Evolutionary conservation across 441 rosid species (phyloP).

Genomic region (Pelargonium australe): DNA sequence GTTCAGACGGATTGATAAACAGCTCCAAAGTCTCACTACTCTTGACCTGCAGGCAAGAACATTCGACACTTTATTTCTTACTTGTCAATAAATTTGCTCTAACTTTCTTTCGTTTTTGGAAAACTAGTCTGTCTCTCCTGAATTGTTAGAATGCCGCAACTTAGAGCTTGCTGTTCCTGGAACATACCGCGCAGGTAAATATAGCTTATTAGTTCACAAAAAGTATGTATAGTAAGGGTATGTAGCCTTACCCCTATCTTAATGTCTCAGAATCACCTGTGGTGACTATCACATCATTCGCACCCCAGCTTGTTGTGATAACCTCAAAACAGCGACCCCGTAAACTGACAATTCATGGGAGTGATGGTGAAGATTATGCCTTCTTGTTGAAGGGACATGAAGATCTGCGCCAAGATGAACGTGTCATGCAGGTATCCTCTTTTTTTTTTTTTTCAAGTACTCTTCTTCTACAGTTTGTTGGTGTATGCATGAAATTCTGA

Average conservation of each 20-base stretch:
- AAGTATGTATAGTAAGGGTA: constrained; percentile 11
- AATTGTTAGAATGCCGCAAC: constrained; percentile 76
- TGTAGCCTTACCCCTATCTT: constrained; percentile 7
- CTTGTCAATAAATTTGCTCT: constrained; percentile 18
- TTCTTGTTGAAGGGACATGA: constrained; percentile 98
- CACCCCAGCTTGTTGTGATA: constrained; percentile 85
- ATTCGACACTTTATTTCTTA: constrained; percentile 17
- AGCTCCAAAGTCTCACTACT: constrained; percentile 85
- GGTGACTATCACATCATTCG: constrained; percentile 87
- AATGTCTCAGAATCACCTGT: constrained; percentile 65
- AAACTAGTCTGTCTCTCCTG: constrained; percentile 93
- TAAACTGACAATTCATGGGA: constrained; percentile 93
- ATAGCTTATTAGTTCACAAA: constrained; percentile 11
- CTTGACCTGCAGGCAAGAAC: constrained; percentile 82
- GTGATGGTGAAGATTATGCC: constrained; percentile 88
- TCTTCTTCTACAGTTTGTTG: constrained; percentile 4
- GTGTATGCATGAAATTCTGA: background rate
- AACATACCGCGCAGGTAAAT: constrained; percentile 85
- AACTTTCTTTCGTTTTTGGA: constrained; percentile 20
- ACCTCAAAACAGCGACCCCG: constrained; percentile 96
- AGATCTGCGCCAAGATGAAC: constrained; percentile 99
- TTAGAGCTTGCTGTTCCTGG: constrained; percentile 99
- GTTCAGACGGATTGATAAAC: constrained; percentile 93
- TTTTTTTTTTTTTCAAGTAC: background rate
- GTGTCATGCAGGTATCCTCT: constrained; percentile 90